Evolutionary conservation across 164 flowering plant species (phyloP).

Genomic region (Umbilicus rupestris): DNA sequence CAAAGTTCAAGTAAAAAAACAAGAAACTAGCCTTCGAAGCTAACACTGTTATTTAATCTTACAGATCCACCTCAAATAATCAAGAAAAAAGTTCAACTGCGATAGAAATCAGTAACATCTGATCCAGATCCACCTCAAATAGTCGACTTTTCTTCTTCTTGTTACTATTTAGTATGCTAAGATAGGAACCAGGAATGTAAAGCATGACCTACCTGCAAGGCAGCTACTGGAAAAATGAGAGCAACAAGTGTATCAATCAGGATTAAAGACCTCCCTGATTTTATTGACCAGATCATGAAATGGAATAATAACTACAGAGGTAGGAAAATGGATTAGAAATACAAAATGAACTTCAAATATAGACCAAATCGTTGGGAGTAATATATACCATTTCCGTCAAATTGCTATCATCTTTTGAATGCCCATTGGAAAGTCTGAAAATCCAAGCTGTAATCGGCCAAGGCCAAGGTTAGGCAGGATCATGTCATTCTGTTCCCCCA

Average conservation of each 20-base stretch:
- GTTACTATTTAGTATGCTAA: neutral
- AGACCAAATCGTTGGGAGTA: neutral
- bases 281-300: constrained; percentile 74
- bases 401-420: constrained; percentile 56
- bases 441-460: constrained; percentile 24
- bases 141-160: neutral
- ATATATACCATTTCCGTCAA: constrained; percentile 94
- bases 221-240: constrained; percentile 71
- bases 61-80: too few species aligned
- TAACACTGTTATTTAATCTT: too few species aligned
- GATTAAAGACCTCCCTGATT: constrained; percentile 83
- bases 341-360: neutral
- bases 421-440: constrained; percentile 24
- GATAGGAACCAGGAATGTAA: neutral
- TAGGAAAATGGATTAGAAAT: constrained; percentile 12
- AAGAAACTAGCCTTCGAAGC: neutral
- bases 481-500: constrained; percentile 17
- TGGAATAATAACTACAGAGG: constrained; percentile 70
- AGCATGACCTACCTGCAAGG: constrained; percentile 57
- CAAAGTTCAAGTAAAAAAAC: neutral
- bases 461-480: neutral
- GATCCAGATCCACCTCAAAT: neutral
- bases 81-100: too few species aligned
- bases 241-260: constrained; percentile 66
- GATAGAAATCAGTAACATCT: neutral